Evolutionary conservation across 1,284 basidiomycete genomes (phyloP).

Genomic region (Irpex rosettiformis): DNA sequence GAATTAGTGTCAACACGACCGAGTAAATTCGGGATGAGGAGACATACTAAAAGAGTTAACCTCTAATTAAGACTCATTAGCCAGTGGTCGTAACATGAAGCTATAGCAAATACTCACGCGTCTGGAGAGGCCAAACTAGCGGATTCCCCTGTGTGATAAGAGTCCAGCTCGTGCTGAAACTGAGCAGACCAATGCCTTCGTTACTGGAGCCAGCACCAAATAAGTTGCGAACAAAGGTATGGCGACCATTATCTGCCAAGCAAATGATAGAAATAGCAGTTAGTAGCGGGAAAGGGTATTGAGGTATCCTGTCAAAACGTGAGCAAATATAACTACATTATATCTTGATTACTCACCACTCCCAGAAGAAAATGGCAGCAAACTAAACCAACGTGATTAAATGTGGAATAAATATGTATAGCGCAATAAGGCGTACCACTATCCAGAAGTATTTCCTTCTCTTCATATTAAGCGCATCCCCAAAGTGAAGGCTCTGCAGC

Average conservation of each 20-base stretch:
- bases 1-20: background rate
- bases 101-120: constrained; percentile 33
- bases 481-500: constrained; percentile 53
- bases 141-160: constrained; percentile 51
- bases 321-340: background rate
- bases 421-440: constrained; percentile 29
- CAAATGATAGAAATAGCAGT: constrained; percentile 51
- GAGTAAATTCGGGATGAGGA: background rate
- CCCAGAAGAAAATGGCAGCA: constrained; percentile 48
- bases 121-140: constrained; percentile 47
- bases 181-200: constrained; percentile 48
- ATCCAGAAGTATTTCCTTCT: constrained; percentile 52
- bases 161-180: constrained; percentile 49
- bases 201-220: constrained; percentile 52
- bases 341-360: constrained; percentile 28
- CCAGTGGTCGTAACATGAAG: constrained; percentile 1
- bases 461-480: constrained; percentile 42
- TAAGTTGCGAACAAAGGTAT: constrained; percentile 42
- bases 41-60: constrained; percentile 38
- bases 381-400: constrained; percentile 26
- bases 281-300: constrained; percentile 41
- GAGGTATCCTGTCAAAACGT: constrained; percentile 33
- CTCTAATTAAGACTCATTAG: constrained; percentile 23
- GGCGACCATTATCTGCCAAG: constrained; percentile 44
- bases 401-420: background rate